Percentiles rank a stretch among this genome's conserved stretches.
Evolutionary conservation across 2,329 filamentous ascomycete genomes (phyloP).

Genomic region (Aspergillus brunneoviolaceus): DNA sequence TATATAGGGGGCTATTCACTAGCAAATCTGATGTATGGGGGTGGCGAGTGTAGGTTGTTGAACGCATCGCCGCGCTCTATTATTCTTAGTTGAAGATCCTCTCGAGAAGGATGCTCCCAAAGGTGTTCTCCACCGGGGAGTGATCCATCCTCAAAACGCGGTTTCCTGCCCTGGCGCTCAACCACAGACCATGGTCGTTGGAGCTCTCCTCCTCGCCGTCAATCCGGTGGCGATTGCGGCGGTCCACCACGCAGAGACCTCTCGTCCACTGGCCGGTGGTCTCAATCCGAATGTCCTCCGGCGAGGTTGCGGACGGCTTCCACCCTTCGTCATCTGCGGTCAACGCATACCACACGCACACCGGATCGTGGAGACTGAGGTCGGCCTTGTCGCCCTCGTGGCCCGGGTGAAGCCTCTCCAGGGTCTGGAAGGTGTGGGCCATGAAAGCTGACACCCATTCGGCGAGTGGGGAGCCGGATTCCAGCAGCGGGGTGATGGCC

Average conservation of each 20-base stretch:
- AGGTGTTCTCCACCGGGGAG: slow-evolving; percentile 66
- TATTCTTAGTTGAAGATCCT: slow-evolving; percentile 53
- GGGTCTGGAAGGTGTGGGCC: slow-evolving; percentile 66
- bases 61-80: neutral
- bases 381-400: slow-evolving; percentile 51
- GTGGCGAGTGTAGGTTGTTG: too few relatives aligned
- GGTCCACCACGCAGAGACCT: slow-evolving; percentile 85
- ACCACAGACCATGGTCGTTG: slow-evolving; percentile 74
- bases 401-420: slow-evolving; percentile 61
- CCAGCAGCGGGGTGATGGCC: slow-evolving; percentile 56
- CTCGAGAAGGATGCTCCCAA: slow-evolving; percentile 66
- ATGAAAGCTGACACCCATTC: slow-evolving; percentile 73
- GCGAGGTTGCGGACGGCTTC: slow-evolving; percentile 51
- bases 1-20: neutral
- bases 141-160: slow-evolving; percentile 70
- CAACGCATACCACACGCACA: slow-evolving; percentile 77
- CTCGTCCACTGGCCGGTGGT: slow-evolving; percentile 91
- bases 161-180: slow-evolving; percentile 73
- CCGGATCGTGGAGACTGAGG: slow-evolving; percentile 72
- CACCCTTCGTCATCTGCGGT: slow-evolving; percentile 46
- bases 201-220: slow-evolving; percentile 57
- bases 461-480: slow-evolving; percentile 68
- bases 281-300: slow-evolving; percentile 85
- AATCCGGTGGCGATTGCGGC: slow-evolving; percentile 53
- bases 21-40: neutral